Evolutionary conservation across 2,329 filamentous ascomycete species (phyloP).

Genomic region (Colletotrichum sp.): DNA sequence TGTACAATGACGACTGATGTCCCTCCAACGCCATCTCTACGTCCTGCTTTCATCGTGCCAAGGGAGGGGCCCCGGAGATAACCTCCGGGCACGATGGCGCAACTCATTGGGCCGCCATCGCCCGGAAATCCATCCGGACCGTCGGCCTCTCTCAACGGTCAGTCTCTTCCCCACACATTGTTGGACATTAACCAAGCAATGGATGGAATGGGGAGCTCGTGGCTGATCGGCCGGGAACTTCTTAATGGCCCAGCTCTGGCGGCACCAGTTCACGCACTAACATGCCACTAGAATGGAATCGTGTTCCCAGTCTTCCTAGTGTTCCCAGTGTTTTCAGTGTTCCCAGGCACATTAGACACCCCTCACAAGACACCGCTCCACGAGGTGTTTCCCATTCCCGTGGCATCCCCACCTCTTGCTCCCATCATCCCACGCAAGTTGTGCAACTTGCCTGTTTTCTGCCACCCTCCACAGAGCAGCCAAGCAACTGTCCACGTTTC

Average conservation of each 20-base stretch:
- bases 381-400: background rate
- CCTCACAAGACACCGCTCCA: background rate
- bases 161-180: background rate
- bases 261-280: background rate
- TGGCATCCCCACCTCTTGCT: background rate
- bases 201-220: background rate
- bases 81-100: background rate
- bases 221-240: background rate
- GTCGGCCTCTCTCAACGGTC: background rate
- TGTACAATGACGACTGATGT: constrained; percentile 5
- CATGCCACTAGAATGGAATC: background rate
- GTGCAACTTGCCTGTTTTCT: background rate
- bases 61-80: background rate
- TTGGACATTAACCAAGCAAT: background rate
- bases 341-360: background rate
- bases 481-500: background rate
- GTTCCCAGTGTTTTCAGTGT: background rate
- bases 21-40: background rate
- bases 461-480: background rate
- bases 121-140: background rate
- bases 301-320: background rate
- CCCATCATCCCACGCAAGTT: background rate
- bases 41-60: constrained; percentile 9
- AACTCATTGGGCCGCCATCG: background rate
- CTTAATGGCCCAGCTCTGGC: background rate